A percentile compares a stretch with the other conserved stretches of the same genome.
Evolutionary conservation across 768 basidiomycete genomes (phyloP).

Genomic region (Sporobolomyces phaffii): DNA sequence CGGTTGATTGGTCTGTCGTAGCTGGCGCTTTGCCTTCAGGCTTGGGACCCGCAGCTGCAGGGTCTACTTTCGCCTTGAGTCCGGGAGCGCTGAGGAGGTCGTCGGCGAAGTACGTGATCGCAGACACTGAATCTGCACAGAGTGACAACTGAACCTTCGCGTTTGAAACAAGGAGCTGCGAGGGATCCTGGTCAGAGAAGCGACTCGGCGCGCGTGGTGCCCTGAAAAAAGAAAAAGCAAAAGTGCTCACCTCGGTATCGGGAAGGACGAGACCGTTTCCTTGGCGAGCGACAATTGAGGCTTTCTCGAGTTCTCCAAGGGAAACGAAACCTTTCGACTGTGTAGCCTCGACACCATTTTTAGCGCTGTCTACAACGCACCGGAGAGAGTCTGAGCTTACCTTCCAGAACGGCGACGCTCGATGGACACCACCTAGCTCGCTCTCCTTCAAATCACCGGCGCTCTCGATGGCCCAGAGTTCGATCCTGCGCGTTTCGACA

Average conservation of each 20-base stretch:
- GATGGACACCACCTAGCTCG: background rate
- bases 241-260: slow-evolving; percentile 31
- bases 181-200: background rate
- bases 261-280: slow-evolving; percentile 17
- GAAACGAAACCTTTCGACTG: slow-evolving; percentile 35
- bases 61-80: background rate
- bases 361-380: too few relatives aligned
- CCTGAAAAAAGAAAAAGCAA: background rate
- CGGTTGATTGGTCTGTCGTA: slow-evolving; percentile 7
- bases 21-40: background rate
- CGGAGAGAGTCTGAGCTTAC: background rate
- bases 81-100: slow-evolving; percentile 36
- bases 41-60: background rate
- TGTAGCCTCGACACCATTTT: background rate
- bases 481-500: slow-evolving; percentile 43
- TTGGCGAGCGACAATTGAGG: background rate
- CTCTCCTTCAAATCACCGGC: background rate
- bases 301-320: slow-evolving; percentile 32
- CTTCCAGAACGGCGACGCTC: slow-evolving; percentile 30
- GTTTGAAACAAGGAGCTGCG: slow-evolving; percentile 21
- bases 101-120: slow-evolving; percentile 39
- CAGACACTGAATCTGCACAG: slow-evolving; percentile 47
- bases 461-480: slow-evolving; percentile 12
- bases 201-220: too few relatives aligned
- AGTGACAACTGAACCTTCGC: slow-evolving; percentile 35